These are phyloP conservation scores for Henckelia pumila DNA, from an alignment of 257 asterid genomes.

Conservation along the genomic window DNA sequence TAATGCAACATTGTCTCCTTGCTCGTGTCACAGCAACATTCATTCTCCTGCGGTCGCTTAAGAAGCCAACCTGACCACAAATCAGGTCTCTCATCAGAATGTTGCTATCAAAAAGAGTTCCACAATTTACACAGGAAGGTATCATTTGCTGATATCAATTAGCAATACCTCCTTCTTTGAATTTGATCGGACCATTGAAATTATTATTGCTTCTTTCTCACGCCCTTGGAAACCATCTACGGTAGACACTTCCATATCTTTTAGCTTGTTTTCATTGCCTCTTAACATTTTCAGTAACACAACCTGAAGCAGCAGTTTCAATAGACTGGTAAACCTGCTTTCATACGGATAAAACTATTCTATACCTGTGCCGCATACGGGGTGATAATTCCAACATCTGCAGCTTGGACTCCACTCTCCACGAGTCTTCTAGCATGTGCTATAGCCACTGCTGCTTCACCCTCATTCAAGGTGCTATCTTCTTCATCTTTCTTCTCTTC, in stretches of 20 bases:
- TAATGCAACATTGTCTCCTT: constrained; percentile 84
- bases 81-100: constrained; percentile 14
- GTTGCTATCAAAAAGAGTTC: neutral
- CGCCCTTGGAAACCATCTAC: constrained; percentile 99
- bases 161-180: constrained; percentile 35
- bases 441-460: constrained; percentile 87
- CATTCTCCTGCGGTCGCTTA: constrained; percentile 92
- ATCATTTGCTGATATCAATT: neutral
- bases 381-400: constrained; percentile 80
- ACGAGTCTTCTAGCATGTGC: constrained; percentile 45
- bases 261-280: constrained; percentile 74
- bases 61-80: constrained; percentile 76
- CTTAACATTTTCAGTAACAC: constrained; percentile 70
- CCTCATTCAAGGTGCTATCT: constrained; percentile 89
- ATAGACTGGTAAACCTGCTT: constrained; percentile 1
- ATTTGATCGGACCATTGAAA: constrained; percentile 97
- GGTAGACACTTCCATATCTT: constrained; percentile 85
- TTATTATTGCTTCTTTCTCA: constrained; percentile 94
- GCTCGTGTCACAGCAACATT: constrained; percentile 98
- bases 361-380: constrained; percentile 96
- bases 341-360: constrained; percentile 8
- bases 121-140: constrained; percentile 20
- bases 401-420: constrained; percentile 66
- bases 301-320: constrained; percentile 48
- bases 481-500: constrained; percentile 91